Evolutionary conservation across 768 basidiomycete genomes (phyloP).

Genomic region (Serendipita sp.): DNA sequence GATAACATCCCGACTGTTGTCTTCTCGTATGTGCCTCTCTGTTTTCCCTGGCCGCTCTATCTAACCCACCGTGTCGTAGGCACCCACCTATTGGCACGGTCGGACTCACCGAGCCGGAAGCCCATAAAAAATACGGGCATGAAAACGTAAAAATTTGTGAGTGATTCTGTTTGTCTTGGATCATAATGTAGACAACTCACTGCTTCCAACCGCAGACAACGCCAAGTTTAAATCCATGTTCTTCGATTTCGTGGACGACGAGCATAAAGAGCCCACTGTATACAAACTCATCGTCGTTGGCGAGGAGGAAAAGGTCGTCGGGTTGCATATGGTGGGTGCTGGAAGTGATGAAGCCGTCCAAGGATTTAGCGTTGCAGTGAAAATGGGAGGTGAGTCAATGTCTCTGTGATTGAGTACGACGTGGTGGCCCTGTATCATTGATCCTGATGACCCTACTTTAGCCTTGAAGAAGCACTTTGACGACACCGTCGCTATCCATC

Average conservation of each 20-base stretch:
- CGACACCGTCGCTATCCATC: constrained; percentile 84
- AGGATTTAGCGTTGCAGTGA: constrained; percentile 93
- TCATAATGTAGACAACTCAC: neutral
- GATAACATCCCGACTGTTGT: constrained; percentile 88
- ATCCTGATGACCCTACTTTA: constrained; percentile 10
- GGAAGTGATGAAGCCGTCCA: constrained; percentile 93
- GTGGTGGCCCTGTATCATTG: too few species aligned
- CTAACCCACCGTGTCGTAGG: constrained; percentile 27
- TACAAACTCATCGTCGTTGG: constrained; percentile 85
- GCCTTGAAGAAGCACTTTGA: constrained; percentile 73
- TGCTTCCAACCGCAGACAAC: constrained; percentile 38
- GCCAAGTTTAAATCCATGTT: constrained; percentile 72
- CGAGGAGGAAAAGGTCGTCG: constrained; percentile 89
- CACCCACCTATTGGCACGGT: constrained; percentile 94
- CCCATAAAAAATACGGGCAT: constrained; percentile 81
- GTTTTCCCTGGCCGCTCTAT: constrained; percentile 8
- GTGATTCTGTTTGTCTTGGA: constrained; percentile 23
- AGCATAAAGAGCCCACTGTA: constrained; percentile 87
- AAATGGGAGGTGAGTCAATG: constrained; percentile 72
- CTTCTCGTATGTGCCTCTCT: constrained; percentile 58
- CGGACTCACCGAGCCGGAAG: constrained; percentile 86
- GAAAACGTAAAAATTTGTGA: constrained; percentile 60
- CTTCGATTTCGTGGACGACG: constrained; percentile 78
- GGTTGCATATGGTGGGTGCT: constrained; percentile 79
- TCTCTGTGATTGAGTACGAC: too few species aligned